These are phyloP conservation scores for Astraeus odoratus DNA, from an alignment of 768 basidiomycete species.

Conservation along the genomic window DNA sequence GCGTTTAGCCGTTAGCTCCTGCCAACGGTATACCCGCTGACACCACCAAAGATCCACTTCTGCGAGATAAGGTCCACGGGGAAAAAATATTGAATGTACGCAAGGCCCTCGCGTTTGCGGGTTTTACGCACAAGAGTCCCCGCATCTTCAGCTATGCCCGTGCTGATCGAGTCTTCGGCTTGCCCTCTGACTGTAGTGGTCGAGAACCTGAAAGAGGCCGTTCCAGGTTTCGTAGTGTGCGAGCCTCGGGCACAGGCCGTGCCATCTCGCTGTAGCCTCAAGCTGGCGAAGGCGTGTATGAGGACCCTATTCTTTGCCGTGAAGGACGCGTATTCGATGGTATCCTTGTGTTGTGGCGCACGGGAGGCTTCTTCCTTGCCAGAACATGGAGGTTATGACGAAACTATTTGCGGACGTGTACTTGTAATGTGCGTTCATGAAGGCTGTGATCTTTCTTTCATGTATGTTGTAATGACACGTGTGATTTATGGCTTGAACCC, in stretches of 20 bases:
- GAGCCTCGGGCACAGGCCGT: slow-evolving; percentile 62
- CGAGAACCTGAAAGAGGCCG: slow-evolving; percentile 55
- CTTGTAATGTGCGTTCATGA: slow-evolving; percentile 9
- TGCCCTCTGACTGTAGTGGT: slow-evolving; percentile 43
- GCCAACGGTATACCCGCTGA: slow-evolving; percentile 81
- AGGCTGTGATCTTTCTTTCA: slow-evolving; percentile 8
- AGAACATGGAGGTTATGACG: slow-evolving; percentile 26
- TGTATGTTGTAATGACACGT: slow-evolving; percentile 8
- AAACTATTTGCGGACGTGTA: slow-evolving; percentile 22
- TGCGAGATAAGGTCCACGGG: slow-evolving; percentile 81
- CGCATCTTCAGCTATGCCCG: slow-evolving; percentile 70
- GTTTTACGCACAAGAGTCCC: slow-evolving; percentile 87
- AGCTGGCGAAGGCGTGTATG: slow-evolving; percentile 23
- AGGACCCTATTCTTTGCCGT: slow-evolving; percentile 16
- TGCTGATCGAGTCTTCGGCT: slow-evolving; percentile 67
- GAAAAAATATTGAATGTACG: slow-evolving; percentile 82
- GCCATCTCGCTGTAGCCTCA: slow-evolving; percentile 83
- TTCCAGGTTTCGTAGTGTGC: slow-evolving; percentile 52
- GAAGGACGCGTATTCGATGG: slow-evolving; percentile 21
- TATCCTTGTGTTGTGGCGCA: slow-evolving; percentile 27
- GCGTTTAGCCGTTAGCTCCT: slow-evolving; percentile 75
- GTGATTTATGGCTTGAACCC: slow-evolving; percentile 7
- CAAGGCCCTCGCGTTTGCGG: slow-evolving; percentile 86
- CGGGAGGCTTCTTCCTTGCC: slow-evolving; percentile 22
- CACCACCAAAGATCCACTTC: slow-evolving; percentile 82